Base-by-base conservation (phyloP, 2,329 filamentous ascomycete genomes). In the Hypomyces rosellus region DNA sequence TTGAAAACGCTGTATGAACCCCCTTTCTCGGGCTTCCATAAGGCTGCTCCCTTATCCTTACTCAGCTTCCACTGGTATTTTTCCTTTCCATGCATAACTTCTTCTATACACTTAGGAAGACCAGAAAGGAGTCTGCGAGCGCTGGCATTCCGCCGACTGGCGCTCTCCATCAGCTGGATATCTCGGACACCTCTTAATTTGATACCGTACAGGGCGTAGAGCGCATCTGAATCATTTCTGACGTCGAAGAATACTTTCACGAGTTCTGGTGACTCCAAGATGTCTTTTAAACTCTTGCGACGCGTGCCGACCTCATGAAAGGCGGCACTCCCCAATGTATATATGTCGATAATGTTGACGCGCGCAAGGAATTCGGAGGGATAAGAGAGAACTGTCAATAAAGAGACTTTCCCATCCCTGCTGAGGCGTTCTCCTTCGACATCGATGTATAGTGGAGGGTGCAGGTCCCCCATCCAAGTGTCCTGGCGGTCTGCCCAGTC, bases 181-280 rank as follows among this genome's bases (percentile, higher is more conserved):
- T 84, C 78, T 3, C 72, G 53, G 9, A 82, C 58, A 0, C 75
- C 72, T 0, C 55, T 51, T 0, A 83, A 56, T 0, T 50, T 20
- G 53, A 84, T 66, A 0, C 58, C 38, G 54, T 65, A 81, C 34
- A 70, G 73, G 41, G 40, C 59, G 57, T 68, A 79, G 0, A 84
- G 61, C 0, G 79, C 78, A 55, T 82, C 75, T 0, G 80, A 78
- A 56, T 82, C 77, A 54, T 76, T 78, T 2, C 78, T 75, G 14
- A 84, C 67, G 52, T 84, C 80, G 56, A 81, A 83, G 52, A 83
- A 71, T 30, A 75, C 73, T 55, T 83, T 82, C 0, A 64, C 61
- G 15, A 56, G 55, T 12, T 43, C 8, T 0, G 53, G 6, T 0
- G 65, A 69, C 59, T 82, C 73, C 1, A 82, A 60, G 9, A 82